Conservation (phyloP, 345 rosid species). For the Aquilaria yunnanensis region DNA sequence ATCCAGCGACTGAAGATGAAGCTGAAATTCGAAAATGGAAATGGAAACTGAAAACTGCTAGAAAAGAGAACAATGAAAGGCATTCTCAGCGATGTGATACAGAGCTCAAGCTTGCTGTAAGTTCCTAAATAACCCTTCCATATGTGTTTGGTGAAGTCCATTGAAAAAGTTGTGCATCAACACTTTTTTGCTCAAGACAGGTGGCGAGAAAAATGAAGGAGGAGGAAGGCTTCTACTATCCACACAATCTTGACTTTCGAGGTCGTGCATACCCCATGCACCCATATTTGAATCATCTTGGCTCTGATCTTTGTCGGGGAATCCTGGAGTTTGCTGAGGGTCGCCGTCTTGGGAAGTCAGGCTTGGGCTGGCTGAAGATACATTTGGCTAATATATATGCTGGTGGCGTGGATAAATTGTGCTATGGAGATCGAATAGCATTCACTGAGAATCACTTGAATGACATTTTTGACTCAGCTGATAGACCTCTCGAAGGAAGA, state of each 20-base stretch:
- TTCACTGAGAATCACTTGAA: slow-evolving; percentile 83
- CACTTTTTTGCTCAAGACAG: slow-evolving; percentile 37
- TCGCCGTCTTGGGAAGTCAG: slow-evolving; percentile 77
- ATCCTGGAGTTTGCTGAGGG: slow-evolving; percentile 95
- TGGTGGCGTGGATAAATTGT: slow-evolving; percentile 92
- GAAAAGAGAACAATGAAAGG: slow-evolving; percentile 77
- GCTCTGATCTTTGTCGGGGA: slow-evolving; percentile 97
- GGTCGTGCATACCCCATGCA: slow-evolving; percentile 99
- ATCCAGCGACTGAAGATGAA: slow-evolving; percentile 70
- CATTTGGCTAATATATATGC: slow-evolving; percentile 92
- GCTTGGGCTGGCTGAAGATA: slow-evolving; percentile 90
- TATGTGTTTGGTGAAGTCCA: too few species aligned
- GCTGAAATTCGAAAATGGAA: slow-evolving; percentile 66
- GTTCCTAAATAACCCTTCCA: slow-evolving; percentile 15
- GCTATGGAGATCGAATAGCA: slow-evolving; percentile 69
- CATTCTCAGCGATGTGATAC: slow-evolving; percentile 92
- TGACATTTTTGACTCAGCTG: slow-evolving; percentile 92
- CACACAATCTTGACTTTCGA: slow-evolving; percentile 95
- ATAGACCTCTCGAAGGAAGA: slow-evolving; percentile 87
- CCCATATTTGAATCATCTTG: slow-evolving; percentile 96
- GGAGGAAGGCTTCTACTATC: slow-evolving; percentile 92
- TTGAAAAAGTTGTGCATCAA: slow-evolving; percentile 10
- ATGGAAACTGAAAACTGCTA: slow-evolving; percentile 63
- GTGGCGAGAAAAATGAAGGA: slow-evolving; percentile 93
- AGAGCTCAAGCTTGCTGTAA: slow-evolving; percentile 94